Evolutionary conservation across 257 asterid genomes (phyloP).

Genomic region (Nyctanthes arbortristis): DNA sequence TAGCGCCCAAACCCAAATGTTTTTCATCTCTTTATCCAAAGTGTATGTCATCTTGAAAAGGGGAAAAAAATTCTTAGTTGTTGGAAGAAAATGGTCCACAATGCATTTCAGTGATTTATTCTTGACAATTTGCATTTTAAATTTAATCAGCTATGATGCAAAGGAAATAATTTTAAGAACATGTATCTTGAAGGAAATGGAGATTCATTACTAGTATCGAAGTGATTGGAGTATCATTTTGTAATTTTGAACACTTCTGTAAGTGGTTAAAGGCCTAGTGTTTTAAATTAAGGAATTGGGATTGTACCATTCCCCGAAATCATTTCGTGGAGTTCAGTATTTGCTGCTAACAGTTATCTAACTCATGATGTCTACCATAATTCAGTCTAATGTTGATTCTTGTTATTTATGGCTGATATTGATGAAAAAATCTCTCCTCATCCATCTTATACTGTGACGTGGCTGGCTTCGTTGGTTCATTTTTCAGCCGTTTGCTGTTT

Average conservation of each 20-base stretch:
- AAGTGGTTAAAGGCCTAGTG: neutral
- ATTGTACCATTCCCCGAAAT: neutral
- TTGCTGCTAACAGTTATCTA: neutral
- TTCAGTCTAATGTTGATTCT: neutral
- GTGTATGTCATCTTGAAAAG: neutral
- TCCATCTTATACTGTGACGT: neutral
- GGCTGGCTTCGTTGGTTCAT: neutral
- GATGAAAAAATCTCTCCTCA: neutral
- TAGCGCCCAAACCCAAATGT: too few relatives aligned
- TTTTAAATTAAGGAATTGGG: neutral
- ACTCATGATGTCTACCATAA: neutral
- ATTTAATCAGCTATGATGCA: neutral
- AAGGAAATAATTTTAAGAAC: neutral
- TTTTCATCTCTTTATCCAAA: neutral
- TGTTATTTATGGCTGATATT: neutral
- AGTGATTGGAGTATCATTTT: neutral
- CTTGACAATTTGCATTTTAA: too few relatives aligned
- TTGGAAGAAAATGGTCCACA: neutral
- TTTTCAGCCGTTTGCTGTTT: neutral
- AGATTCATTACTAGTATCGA: neutral
- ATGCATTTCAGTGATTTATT: too few relatives aligned
- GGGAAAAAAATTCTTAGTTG: neutral
- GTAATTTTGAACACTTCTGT: neutral
- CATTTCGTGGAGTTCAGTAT: neutral
- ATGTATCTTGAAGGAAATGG: neutral